phyloP scores from a whole-genome alignment of 176 grass and related monocot species.

The Oryza meridionalis region DNA sequence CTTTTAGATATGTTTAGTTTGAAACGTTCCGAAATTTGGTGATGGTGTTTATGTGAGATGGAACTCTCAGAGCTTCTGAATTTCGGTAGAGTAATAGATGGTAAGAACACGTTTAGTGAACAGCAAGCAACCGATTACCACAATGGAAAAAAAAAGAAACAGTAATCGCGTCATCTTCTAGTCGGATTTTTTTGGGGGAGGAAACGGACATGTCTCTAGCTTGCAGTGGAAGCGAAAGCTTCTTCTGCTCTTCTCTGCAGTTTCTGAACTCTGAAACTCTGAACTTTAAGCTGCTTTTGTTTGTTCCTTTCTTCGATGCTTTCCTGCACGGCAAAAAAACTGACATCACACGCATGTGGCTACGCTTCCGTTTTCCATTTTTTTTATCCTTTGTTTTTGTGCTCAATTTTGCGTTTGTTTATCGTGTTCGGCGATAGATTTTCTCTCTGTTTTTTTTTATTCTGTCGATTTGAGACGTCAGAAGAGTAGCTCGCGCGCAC shows the following conservation, averaged over 20 bases:
- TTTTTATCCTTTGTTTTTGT: not conserved
- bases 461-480: not conserved
- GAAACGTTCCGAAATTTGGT: too few species aligned
- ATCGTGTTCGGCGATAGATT: not conserved
- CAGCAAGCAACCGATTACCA: not conserved
- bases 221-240: conserved; percentile 33
- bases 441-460: not conserved
- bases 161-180: not conserved
- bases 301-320: not conserved
- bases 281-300: conserved; percentile 25
- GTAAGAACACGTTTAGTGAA: too few species aligned
- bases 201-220: conserved; percentile 33
- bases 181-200: not conserved
- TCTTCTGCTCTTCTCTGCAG: not conserved
- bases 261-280: not conserved
- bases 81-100: too few species aligned
- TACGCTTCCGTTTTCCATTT: not conserved
- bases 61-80: too few species aligned
- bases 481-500: not conserved
- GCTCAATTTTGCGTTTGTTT: not conserved
- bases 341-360: not conserved
- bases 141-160: too few species aligned
- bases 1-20: too few species aligned
- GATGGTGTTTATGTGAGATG: too few species aligned
- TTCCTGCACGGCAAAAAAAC: not conserved